phyloP scores from a whole-genome alignment of 1,139 yeast species.

The Protomyces inouyei region DNA sequence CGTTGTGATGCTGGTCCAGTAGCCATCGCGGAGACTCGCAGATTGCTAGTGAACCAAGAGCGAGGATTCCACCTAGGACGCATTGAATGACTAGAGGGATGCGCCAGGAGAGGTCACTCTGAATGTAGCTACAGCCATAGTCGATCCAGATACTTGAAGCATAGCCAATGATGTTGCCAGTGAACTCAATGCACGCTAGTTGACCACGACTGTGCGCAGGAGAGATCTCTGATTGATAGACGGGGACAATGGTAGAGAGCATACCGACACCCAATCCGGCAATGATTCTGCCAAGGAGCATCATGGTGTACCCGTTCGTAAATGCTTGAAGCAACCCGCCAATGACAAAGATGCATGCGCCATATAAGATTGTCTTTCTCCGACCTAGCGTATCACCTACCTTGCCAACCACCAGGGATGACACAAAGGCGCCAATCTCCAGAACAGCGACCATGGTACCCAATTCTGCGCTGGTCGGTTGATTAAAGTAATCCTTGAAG shows the following conservation, averaged over 20 bases:
- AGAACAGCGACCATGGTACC: conserved; percentile 82
- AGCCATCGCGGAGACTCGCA: conserved; percentile 45
- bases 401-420: conserved; percentile 70
- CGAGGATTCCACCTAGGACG: conserved; percentile 63
- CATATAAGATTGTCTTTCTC: conserved; percentile 71
- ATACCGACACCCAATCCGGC: conserved; percentile 64
- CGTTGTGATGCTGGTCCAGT: conserved; percentile 79
- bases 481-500: conserved; percentile 65
- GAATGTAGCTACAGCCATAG: conserved; percentile 64
- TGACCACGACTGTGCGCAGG: conserved; percentile 87
- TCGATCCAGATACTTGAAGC: conserved; percentile 88
- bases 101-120: conserved; percentile 64
- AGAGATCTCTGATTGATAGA: conserved; percentile 85
- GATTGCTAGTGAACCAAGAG: conserved; percentile 66
- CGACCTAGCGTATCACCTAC: conserved; percentile 79
- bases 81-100: conserved; percentile 73
- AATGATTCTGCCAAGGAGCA: conserved; percentile 66
- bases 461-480: conserved; percentile 63
- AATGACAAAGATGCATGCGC: conserved; percentile 69
- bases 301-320: conserved; percentile 47
- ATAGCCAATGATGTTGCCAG: conserved; percentile 86
- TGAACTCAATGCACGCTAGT: conserved; percentile 85
- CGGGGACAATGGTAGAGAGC: conserved; percentile 90
- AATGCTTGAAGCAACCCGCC: conserved; percentile 76
- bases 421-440: conserved; percentile 50